Conservation (phyloP, 257 asterid genomes). For the Solanum pinnatisectum region DNA sequence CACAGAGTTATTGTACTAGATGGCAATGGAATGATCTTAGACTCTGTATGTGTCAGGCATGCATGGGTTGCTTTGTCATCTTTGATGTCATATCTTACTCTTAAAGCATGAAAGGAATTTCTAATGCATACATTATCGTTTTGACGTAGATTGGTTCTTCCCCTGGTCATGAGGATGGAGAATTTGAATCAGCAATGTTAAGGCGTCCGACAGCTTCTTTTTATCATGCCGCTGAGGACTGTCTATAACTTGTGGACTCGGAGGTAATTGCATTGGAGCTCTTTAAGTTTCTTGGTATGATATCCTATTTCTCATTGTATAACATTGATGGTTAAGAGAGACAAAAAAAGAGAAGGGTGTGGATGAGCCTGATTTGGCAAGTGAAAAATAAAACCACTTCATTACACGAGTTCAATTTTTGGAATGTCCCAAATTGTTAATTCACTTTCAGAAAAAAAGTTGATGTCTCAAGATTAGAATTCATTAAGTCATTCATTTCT, state of each 20-base stretch:
- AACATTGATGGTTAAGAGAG: not conserved
- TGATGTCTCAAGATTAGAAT: not conserved
- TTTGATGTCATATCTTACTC: not conserved
- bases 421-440: not conserved
- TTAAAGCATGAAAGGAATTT: not conserved
- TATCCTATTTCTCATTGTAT: not conserved
- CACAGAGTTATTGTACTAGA: conserved; percentile 65
- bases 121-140: not conserved
- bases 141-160: conserved; percentile 76
- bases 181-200: conserved; percentile 73
- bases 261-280: conserved; percentile 39
- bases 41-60: conserved; percentile 47
- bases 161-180: conserved; percentile 95
- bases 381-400: not conserved
- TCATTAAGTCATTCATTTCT: not conserved
- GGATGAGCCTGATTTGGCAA: not conserved
- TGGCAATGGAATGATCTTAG: conserved; percentile 50
- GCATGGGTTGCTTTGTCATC: not conserved
- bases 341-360: not conserved
- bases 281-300: not conserved
- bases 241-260: conserved; percentile 81
- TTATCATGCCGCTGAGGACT: conserved; percentile 58
- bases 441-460: not conserved
- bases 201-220: conserved; percentile 90
- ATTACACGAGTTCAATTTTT: not conserved